Percentiles rank a stretch among this genome's conserved stretches.
Evolutionary conservation across 148 eudicot genomes (phyloP).

Genomic region (Drosera capensis): DNA sequence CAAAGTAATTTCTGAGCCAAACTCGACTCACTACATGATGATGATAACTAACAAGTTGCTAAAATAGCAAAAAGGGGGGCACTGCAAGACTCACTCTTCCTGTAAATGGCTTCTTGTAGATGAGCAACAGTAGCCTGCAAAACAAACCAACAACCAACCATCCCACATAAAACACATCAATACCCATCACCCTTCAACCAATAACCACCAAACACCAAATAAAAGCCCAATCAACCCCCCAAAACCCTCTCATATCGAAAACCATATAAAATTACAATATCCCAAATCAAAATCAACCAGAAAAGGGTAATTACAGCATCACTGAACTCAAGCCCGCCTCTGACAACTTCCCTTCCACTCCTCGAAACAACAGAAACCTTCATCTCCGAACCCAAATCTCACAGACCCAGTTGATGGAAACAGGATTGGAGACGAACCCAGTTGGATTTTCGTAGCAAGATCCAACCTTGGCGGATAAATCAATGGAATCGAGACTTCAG

Average conservation of each 20-base stretch:
- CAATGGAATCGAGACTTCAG: not conserved
- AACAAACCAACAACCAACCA: no score
- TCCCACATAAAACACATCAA: no score
- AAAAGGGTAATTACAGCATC: constrained; percentile 40
- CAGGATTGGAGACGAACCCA: not conserved
- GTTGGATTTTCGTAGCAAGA: not conserved
- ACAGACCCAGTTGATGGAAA: not conserved
- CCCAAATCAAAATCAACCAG: not conserved
- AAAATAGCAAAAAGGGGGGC: not conserved
- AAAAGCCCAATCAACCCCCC: not conserved
- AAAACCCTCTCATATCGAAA: not conserved
- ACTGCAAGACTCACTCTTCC: constrained; percentile 36
- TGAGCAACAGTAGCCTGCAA: constrained; percentile 90
- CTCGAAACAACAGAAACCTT: constrained; percentile 60
- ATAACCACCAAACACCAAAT: not conserved
- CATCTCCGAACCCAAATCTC: constrained; percentile 21
- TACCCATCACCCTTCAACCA: not conserved
- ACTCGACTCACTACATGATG: no score
- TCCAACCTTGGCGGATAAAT: not conserved
- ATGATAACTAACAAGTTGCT: not conserved
- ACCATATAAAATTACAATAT: not conserved
- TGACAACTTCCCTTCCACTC: constrained; percentile 69
- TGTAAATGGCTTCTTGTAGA: constrained; percentile 84
- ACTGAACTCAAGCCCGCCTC: constrained; percentile 68
- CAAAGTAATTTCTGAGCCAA: no score